A percentile compares a stretch with the other conserved stretches of the same genome.
These are phyloP conservation scores for Circinella minor DNA, from an alignment of 371 early-diverging fungal genomes.

Conservation along the genomic window DNA sequence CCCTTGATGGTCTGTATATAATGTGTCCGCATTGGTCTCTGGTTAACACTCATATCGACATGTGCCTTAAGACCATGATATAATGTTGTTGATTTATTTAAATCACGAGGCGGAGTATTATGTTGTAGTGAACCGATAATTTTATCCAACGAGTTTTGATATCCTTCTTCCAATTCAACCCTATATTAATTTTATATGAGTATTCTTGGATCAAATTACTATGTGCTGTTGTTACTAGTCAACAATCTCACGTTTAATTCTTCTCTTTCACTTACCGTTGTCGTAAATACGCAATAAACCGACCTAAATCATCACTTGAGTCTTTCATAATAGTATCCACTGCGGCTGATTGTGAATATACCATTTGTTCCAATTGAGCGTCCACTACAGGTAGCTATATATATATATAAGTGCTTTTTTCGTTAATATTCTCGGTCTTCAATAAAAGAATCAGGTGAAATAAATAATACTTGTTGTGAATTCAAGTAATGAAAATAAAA, in stretches of 20 bases:
- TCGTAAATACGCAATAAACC: constrained; percentile 21
- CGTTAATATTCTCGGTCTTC: background rate
- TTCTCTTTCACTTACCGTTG: constrained; percentile 21
- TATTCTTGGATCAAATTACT: background rate
- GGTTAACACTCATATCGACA: constrained; percentile 16
- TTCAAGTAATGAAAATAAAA: background rate
- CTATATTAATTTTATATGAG: constrained; percentile 7
- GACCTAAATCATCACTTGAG: constrained; percentile 19
- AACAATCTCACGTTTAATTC: background rate
- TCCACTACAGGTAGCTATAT: background rate
- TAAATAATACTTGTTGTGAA: too few relatives aligned
- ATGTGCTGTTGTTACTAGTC: background rate
- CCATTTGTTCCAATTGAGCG: constrained; percentile 18
- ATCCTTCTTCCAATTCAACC: constrained; percentile 33
- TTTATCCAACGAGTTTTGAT: constrained; percentile 23
- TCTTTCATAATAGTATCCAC: constrained; percentile 21
- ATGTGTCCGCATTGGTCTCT: constrained; percentile 18
- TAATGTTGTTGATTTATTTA: constrained; percentile 10
- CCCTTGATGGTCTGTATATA: constrained; percentile 29
- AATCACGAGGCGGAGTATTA: background rate
- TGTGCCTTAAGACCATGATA: constrained; percentile 19
- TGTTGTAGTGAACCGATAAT: constrained; percentile 21
- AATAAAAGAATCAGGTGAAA: background rate
- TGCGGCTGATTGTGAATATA: constrained; percentile 29
- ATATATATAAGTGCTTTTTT: too few relatives aligned